Percentiles rank a stretch among this genome's conserved stretches.
phyloP scores from a whole-genome alignment of 2,329 filamentous ascomycete species.

The Lecanicillium sp. region DNA sequence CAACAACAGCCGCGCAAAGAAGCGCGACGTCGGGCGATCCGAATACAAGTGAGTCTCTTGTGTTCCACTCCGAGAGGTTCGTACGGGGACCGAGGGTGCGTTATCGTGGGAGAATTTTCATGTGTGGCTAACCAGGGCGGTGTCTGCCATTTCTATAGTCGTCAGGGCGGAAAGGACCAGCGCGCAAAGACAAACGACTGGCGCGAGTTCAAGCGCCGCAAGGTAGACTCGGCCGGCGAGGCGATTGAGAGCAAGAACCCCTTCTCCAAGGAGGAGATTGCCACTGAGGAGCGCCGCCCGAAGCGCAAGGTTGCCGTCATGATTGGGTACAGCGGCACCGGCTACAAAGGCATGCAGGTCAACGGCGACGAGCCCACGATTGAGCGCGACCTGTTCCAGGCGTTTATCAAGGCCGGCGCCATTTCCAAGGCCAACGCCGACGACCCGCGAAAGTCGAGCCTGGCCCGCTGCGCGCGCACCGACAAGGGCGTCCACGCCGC shows the following conservation, averaged over 20 bases:
- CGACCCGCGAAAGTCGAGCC: slow-evolving; percentile 91
- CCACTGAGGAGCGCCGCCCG: slow-evolving; percentile 74
- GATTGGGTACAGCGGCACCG: slow-evolving; percentile 91
- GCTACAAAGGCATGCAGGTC: slow-evolving; percentile 97
- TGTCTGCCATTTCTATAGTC: too few relatives aligned
- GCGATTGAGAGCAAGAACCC: slow-evolving; percentile 28
- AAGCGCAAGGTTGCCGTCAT: slow-evolving; percentile 96
- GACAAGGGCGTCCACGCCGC: slow-evolving; percentile 97
- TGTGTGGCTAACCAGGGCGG: too few relatives aligned
- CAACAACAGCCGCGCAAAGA: slow-evolving; percentile 6
- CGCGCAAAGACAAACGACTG: slow-evolving; percentile 31
- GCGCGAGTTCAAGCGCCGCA: slow-evolving; percentile 33
- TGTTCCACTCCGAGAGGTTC: too few relatives aligned
- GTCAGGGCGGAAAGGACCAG: slow-evolving; percentile 19
- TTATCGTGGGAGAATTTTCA: too few relatives aligned
- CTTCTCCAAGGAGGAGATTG: slow-evolving; percentile 72
- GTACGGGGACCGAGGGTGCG: too few relatives aligned
- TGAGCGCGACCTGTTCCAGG: slow-evolving; percentile 88
- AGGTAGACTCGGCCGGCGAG: slow-evolving; percentile 28
- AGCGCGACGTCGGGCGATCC: slow-evolving; percentile 1
- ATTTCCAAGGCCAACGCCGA: slow-evolving; percentile 96
- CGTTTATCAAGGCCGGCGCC: slow-evolving; percentile 82
- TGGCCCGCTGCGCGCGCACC: slow-evolving; percentile 88
- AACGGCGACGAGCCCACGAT: slow-evolving; percentile 80
- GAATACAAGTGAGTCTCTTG: too few relatives aligned